Conservation (phyloP, 2,329 filamentous ascomycete species). For the Hypoxylon sp. region DNA sequence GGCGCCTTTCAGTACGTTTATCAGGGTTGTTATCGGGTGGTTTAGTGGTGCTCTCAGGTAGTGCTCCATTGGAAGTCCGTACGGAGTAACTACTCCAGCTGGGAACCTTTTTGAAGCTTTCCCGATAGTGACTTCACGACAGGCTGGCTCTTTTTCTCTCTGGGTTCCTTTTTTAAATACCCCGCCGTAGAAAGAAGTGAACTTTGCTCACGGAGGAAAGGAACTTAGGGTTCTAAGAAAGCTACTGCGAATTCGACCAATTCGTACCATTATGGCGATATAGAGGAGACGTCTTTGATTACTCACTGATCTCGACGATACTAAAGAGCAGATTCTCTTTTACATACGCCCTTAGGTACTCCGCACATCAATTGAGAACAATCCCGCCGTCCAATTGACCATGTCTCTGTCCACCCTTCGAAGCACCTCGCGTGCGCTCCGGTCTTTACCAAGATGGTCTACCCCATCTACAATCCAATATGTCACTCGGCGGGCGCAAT, state of each 20-base stretch:
- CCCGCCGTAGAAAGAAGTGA: conserved; percentile 22
- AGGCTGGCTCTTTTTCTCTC: conserved; percentile 26
- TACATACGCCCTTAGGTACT: background rate
- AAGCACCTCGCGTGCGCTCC: conserved; percentile 62
- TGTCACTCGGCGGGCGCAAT: conserved; percentile 55
- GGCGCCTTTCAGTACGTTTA: background rate
- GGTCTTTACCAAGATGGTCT: conserved; percentile 53
- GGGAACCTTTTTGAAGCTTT: conserved; percentile 24
- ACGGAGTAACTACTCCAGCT: conserved; percentile 19
- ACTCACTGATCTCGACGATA: background rate
- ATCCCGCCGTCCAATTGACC: conserved; percentile 33
- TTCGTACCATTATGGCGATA: conserved; percentile 24
- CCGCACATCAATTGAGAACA: conserved; percentile 13
- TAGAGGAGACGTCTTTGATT: conserved; percentile 15
- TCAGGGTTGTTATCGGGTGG: background rate
- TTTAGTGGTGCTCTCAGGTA: conserved; percentile 1
- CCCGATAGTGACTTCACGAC: conserved; percentile 35
- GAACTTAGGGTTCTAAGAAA: background rate
- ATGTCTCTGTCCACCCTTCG: conserved; percentile 64
- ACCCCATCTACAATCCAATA: conserved; percentile 40
- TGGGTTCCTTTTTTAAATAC: conserved; percentile 17
- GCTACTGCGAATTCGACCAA: background rate
- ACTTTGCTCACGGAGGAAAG: conserved; percentile 16
- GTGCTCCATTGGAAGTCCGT: background rate
- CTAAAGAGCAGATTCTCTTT: background rate